Evolutionary conservation across 129 eudicot genomes (phyloP).

Genomic region (Centella asiatica): DNA sequence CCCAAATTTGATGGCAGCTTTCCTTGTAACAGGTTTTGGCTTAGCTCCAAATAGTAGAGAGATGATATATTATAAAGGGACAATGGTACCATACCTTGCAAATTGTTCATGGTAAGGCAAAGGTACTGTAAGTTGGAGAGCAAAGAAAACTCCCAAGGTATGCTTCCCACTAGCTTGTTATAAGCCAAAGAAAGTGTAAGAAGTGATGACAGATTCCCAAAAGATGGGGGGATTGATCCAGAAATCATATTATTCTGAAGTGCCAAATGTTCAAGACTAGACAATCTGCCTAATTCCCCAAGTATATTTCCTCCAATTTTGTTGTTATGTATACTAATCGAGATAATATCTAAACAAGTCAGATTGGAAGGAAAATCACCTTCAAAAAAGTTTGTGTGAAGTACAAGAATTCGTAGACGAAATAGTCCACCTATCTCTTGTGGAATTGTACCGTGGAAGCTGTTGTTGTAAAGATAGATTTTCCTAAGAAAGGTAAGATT

Average conservation of each 20-base stretch:
- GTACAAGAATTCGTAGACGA: slow-evolving; percentile 2
- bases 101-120: not conserved
- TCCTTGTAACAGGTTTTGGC: not conserved
- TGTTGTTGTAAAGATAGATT: not conserved
- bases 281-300: not conserved
- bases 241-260: not conserved
- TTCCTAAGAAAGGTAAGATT: not conserved
- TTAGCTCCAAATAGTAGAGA: not conserved
- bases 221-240: not conserved
- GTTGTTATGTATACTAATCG: not conserved
- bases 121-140: not conserved
- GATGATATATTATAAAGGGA: not conserved
- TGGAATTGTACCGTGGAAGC: not conserved
- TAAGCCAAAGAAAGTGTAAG: not conserved
- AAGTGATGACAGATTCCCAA: not conserved
- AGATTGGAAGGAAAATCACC: not conserved
- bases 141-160: not conserved
- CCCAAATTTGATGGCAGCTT: not conserved
- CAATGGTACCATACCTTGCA: not conserved
- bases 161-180: not conserved
- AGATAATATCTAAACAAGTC: not conserved
- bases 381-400: not conserved
- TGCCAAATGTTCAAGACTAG: not conserved
- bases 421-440: not conserved
- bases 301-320: not conserved